Base-by-base conservation (phyloP, 202 grass and related monocot genomes). In the Thinopyrum obtusiflorum region DNA sequence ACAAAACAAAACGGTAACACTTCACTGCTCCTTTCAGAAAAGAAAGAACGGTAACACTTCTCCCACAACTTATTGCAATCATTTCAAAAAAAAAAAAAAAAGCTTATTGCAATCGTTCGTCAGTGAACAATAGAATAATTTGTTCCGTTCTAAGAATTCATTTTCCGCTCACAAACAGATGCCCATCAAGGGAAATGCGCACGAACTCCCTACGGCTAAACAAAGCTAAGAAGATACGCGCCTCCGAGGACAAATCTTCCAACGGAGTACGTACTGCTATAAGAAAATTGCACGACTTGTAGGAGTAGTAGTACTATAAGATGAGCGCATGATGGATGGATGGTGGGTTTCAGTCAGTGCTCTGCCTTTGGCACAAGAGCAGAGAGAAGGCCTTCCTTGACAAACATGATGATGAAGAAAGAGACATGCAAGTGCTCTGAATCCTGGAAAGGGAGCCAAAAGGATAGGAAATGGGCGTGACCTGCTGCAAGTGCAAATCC, bases 401-500 rank as follows among this genome's bases (percentile, higher is more conserved):
- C 76, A 77, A 73, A 80, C 36, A 80, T 67, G 61, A 82, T 65
- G 70, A 61, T 61, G 78, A 84, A 77, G 51, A 32, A 55, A 81
- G 62, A 51, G 70, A 33, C 59, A 70, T 74, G 81, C 62, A 80
- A 85, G 62, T 81, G 47, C 89, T 85, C 77, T 91, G 82, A 79
- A 87, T 85, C 77, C 59, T 62, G 78, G 63, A 81, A 84, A 90
- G 71, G 64, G 10, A 1, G n/a, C 72, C 59, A 65, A 91, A 81
- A 87, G 76, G 20, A 46, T 39, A 61, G 47, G 12, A 17, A 20
- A 20, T 44, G 81, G 33, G 82, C 78, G 66, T 85, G 86, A 86
- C 81, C 82, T 46, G 53, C 53, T 53, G 78, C 86, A 85, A 85
- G 82, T 87, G 78, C 86, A 85, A 86, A 88, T 87, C 89, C 73